Percentiles rank a stretch among this genome's conserved stretches.
These are phyloP conservation scores for Aspergillus nidulans DNA, from an alignment of 495 filamentous ascomycete species.

Conservation along the genomic window DNA sequence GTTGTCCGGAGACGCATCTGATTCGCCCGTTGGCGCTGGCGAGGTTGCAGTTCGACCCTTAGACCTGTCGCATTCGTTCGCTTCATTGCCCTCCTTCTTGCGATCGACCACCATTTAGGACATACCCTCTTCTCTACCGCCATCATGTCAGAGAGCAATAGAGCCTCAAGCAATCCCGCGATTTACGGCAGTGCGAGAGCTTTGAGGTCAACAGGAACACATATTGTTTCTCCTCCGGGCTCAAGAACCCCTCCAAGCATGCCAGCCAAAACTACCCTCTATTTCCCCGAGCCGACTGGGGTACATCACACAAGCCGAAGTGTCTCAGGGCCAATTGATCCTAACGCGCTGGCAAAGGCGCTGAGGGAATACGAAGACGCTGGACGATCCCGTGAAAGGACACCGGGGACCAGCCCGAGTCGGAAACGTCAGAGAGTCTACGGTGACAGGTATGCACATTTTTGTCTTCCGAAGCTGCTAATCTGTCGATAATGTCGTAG, in stretches of 20 bases:
- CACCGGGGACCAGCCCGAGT: conserved; percentile 72
- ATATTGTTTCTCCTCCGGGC: conserved; percentile 38
- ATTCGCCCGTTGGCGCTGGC: conserved; percentile 10
- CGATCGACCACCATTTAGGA: conserved; percentile 19
- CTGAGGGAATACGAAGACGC: conserved; percentile 60
- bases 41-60: conserved; percentile 14
- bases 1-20: conserved; percentile 1
- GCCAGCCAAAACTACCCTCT: conserved; percentile 37
- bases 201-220: conserved; percentile 20
- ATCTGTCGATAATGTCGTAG: background rate
- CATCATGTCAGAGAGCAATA: conserved; percentile 23
- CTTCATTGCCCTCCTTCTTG: conserved; percentile 9
- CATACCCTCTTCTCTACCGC: background rate
- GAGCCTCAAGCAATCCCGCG: conserved; percentile 13
- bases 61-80: conserved; percentile 21
- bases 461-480: conserved; percentile 11
- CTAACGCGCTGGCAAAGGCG: conserved; percentile 57
- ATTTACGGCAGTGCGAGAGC: conserved; percentile 13
- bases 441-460: conserved; percentile 62
- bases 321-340: conserved; percentile 55
- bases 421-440: conserved; percentile 84
- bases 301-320: conserved; percentile 26
- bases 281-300: conserved; percentile 32
- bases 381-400: conserved; percentile 59
- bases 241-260: conserved; percentile 44